These are phyloP conservation scores for Fraxinus paxiana DNA, from an alignment of 305 asterid genomes.

Conservation along the genomic window DNA sequence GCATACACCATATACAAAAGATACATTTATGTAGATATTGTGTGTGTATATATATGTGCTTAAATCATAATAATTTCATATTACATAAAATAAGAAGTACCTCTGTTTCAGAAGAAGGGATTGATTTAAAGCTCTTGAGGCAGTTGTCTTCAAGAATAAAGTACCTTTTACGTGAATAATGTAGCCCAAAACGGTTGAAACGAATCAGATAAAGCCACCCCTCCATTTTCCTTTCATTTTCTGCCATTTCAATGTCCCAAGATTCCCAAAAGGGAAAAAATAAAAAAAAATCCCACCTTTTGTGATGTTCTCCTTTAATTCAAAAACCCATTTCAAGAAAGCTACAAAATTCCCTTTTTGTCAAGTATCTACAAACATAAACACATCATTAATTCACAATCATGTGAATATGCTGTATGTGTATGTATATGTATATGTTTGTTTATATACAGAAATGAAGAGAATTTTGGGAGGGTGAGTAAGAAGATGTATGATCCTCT, in stretches of 20 bases:
- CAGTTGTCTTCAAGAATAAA: slow-evolving; percentile 71
- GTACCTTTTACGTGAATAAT: slow-evolving; percentile 76
- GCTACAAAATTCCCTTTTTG: slow-evolving; percentile 10
- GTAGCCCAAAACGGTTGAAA: slow-evolving; percentile 67
- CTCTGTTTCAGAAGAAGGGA: slow-evolving; percentile 54
- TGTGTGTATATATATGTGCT: neutral
- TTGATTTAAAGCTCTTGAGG: slow-evolving; percentile 74
- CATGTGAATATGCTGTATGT: neutral
- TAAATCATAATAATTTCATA: neutral
- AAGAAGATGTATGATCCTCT: slow-evolving; percentile 48
- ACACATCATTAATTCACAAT: neutral
- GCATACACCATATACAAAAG: neutral
- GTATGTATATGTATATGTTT: neutral
- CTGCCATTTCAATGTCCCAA: slow-evolving; percentile 38
- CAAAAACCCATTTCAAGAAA: slow-evolving; percentile 30
- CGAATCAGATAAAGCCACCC: slow-evolving; percentile 85
- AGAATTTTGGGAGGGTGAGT: slow-evolving; percentile 27
- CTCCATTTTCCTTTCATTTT: slow-evolving; percentile 67
- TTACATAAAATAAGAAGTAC: slow-evolving; percentile 24
- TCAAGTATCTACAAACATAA: slow-evolving; percentile 2
- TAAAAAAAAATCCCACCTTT: slow-evolving; percentile 29
- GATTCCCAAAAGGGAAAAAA: slow-evolving; percentile 18
- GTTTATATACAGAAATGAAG: slow-evolving; percentile 14
- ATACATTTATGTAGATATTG: neutral
- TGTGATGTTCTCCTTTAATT: slow-evolving; percentile 1